Evolutionary conservation across 352 stramenopile genomes (phyloP).

Genomic region (Phytophthora sansomeana): DNA sequence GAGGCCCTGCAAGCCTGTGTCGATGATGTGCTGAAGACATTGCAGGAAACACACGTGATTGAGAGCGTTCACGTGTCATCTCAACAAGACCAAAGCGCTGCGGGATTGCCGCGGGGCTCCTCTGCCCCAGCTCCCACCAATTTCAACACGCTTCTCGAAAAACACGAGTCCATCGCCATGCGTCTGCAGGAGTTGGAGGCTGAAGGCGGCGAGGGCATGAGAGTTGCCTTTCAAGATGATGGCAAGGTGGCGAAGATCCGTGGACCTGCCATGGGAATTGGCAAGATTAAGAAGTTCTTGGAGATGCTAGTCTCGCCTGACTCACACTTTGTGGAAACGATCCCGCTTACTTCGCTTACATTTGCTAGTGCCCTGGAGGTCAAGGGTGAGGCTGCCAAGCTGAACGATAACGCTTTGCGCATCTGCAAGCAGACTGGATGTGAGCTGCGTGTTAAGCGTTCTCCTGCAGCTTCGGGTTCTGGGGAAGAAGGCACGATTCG

Average conservation of each 20-base stretch:
- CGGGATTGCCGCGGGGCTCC: slow-evolving; percentile 25
- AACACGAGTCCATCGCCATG: slow-evolving; percentile 60
- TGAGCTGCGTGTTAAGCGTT: slow-evolving; percentile 73
- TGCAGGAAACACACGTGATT: slow-evolving; percentile 70
- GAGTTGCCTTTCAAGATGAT: slow-evolving; percentile 72
- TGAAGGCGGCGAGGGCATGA: slow-evolving; percentile 71
- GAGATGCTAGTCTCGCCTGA: slow-evolving; percentile 74
- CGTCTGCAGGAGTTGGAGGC: slow-evolving; percentile 79
- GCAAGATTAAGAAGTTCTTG: slow-evolving; percentile 76
- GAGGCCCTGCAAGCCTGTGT: slow-evolving; percentile 71
- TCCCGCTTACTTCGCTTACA: slow-evolving; percentile 55
- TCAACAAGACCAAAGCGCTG: slow-evolving; percentile 20
- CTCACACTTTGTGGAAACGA: slow-evolving; percentile 71
- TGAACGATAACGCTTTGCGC: slow-evolving; percentile 81
- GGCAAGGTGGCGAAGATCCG: slow-evolving; percentile 77
- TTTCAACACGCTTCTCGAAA: slow-evolving; percentile 69
- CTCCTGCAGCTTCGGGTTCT: slow-evolving; percentile 18
- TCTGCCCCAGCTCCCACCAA: slow-evolving; percentile 30
- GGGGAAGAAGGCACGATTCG: slow-evolving; percentile 55
- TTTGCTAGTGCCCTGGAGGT: slow-evolving; percentile 66
- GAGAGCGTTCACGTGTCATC: slow-evolving; percentile 62
- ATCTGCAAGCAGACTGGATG: slow-evolving; percentile 82
- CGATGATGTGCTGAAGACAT: slow-evolving; percentile 63
- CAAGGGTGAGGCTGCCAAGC: slow-evolving; percentile 42
- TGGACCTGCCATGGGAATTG: slow-evolving; percentile 69